Evolutionary conservation across 768 basidiomycete species (phyloP).

Genomic region (Tubosaeta brunneosetosa): DNA sequence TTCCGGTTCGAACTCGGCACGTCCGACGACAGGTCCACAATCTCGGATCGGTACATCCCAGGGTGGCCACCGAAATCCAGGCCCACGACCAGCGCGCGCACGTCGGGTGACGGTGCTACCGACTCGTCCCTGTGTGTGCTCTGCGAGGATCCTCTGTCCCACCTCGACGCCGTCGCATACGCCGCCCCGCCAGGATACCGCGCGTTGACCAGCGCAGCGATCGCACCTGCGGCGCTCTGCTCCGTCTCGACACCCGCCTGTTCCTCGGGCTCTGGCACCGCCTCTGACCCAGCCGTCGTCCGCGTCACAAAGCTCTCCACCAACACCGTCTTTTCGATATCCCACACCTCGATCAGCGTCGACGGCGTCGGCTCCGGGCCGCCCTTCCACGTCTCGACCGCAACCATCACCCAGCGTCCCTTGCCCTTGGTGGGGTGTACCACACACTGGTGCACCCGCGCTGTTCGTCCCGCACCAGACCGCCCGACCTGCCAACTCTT

Average conservation of each 20-base stretch:
- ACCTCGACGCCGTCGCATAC: constrained; percentile 23
- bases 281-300: constrained; percentile 42
- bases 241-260: constrained; percentile 53
- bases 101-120: constrained; percentile 55
- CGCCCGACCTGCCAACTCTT: constrained; percentile 81
- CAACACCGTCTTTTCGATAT: constrained; percentile 74
- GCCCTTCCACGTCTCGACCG: constrained; percentile 52
- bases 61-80: constrained; percentile 73
- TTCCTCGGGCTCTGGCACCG: constrained; percentile 51
- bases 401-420: constrained; percentile 88
- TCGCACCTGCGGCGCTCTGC: constrained; percentile 63
- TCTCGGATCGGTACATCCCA: constrained; percentile 47
- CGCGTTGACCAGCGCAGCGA: constrained; percentile 74
- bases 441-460: constrained; percentile 66
- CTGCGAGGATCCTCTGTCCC: constrained; percentile 31
- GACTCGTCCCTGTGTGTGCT: constrained; percentile 32
- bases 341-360: constrained; percentile 80
- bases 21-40: constrained; percentile 41
- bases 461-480: constrained; percentile 46
- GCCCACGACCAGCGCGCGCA: constrained; percentile 67
- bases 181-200: constrained; percentile 42
- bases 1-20: constrained; percentile 37
- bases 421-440: constrained; percentile 85
- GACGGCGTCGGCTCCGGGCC: constrained; percentile 40
- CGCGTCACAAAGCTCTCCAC: constrained; percentile 77